phyloP scores from a whole-genome alignment of 2,329 filamentous ascomycete species.

The Ceratocystiopsis minuta region DNA sequence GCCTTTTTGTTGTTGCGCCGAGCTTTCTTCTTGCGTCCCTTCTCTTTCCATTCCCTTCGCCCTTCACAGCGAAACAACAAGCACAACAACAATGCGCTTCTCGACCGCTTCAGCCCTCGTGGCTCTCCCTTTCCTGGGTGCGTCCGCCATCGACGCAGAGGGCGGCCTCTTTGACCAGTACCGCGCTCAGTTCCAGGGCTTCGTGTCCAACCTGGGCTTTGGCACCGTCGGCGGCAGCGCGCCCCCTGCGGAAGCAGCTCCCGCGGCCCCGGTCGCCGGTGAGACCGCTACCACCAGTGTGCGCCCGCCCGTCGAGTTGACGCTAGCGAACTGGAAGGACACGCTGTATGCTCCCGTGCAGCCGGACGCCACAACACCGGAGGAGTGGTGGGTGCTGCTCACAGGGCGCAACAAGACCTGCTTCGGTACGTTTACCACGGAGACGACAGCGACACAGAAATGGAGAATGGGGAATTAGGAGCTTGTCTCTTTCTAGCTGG shows the following conservation, averaged over 20 bases:
- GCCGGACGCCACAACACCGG: constrained; percentile 39
- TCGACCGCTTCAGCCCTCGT: constrained; percentile 28
- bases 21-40: neutral
- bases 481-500: neutral
- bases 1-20: neutral
- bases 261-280: constrained; percentile 24
- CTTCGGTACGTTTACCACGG: constrained; percentile 30
- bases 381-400: constrained; percentile 60
- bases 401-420: constrained; percentile 67
- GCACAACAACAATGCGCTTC: constrained; percentile 35
- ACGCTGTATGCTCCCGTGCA: constrained; percentile 45
- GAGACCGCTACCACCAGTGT: constrained; percentile 6
- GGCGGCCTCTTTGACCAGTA: constrained; percentile 33
- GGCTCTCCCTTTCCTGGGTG: constrained; percentile 37
- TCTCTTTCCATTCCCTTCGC: neutral
- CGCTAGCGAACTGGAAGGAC: constrained; percentile 52
- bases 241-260: constrained; percentile 27
- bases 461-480: no score
- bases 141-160: constrained; percentile 23
- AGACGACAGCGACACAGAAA: no score
- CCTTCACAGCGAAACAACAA: neutral
- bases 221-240: constrained; percentile 11
- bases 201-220: constrained; percentile 21
- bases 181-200: constrained; percentile 39
- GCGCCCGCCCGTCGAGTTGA: constrained; percentile 37